These are phyloP conservation scores for Rosa lucieae DNA, from an alignment of 306 rosid species.

Conservation along the genomic window DNA sequence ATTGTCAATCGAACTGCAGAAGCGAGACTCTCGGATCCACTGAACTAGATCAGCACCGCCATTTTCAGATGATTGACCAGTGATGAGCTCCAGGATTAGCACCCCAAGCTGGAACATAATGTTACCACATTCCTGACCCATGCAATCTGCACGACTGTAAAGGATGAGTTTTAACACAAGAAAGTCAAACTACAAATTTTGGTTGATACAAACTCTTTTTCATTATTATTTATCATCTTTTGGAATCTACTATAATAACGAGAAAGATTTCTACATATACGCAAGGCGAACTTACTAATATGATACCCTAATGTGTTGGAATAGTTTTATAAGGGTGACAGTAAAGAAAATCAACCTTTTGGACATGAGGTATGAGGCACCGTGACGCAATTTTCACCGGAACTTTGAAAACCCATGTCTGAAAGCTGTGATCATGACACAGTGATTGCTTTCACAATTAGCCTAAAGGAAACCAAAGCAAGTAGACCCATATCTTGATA, in stretches of 20 bases:
- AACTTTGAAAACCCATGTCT: slow-evolving; percentile 54
- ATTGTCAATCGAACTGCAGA: slow-evolving; percentile 65
- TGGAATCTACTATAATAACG: neutral
- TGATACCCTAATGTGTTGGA: neutral
- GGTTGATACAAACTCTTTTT: neutral
- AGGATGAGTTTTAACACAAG: slow-evolving; percentile 11
- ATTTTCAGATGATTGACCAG: slow-evolving; percentile 83
- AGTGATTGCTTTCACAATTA: neutral
- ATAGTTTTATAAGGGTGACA: slow-evolving; percentile 1
- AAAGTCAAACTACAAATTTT: neutral
- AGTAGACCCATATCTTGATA: neutral
- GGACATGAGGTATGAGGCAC: slow-evolving; percentile 42
- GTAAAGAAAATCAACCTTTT: slow-evolving; percentile 47
- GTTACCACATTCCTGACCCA: slow-evolving; percentile 50
- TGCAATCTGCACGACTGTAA: slow-evolving; percentile 48
- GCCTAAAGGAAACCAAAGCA: neutral
- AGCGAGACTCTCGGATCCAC: slow-evolving; percentile 77
- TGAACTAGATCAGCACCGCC: slow-evolving; percentile 62
- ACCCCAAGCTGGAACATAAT: slow-evolving; percentile 83
- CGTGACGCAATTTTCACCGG: slow-evolving; percentile 36
- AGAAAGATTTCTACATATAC: neutral
- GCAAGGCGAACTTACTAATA: neutral
- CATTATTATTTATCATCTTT: neutral
- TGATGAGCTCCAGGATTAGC: slow-evolving; percentile 77
- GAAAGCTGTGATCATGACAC: slow-evolving; percentile 55